Evolutionary conservation across 2,329 filamentous ascomycete species (phyloP).

Genomic region (Talaromyces rugulosus): DNA sequence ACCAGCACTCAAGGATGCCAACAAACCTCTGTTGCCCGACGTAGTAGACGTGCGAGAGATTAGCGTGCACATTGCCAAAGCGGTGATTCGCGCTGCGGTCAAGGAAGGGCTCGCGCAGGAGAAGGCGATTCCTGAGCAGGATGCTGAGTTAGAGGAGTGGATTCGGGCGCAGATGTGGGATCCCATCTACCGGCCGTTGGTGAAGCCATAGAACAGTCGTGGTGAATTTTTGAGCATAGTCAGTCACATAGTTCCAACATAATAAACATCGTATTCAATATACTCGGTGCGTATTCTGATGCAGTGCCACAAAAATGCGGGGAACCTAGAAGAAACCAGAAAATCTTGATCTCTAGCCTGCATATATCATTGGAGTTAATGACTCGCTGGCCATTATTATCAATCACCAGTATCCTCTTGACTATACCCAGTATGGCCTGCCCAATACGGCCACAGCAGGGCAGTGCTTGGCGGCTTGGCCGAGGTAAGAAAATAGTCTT

Average conservation of each 20-base stretch:
- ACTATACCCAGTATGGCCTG: background rate
- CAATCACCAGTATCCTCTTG: no score
- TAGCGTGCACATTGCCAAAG: conserved; percentile 71
- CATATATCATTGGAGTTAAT: background rate
- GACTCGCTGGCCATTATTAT: no score
- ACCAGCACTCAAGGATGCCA: conserved; percentile 63
- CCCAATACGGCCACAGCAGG: no score
- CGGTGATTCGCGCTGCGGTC: conserved; percentile 68
- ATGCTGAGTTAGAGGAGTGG: conserved; percentile 35
- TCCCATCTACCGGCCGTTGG: conserved; percentile 30
- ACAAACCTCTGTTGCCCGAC: conserved; percentile 68
- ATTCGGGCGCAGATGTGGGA: conserved; percentile 42
- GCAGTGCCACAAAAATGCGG: background rate
- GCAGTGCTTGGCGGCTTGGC: no score
- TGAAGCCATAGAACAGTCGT: conserved; percentile 5
- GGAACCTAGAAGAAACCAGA: background rate
- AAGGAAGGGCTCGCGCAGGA: conserved; percentile 65
- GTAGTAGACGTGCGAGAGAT: conserved; percentile 70
- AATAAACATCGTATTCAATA: background rate
- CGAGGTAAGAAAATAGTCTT: no score
- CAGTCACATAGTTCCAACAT: background rate
- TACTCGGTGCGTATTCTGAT: background rate
- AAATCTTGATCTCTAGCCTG: background rate
- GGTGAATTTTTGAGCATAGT: no score
- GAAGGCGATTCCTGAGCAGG: conserved; percentile 56